Percentiles rank a stretch among this genome's conserved stretches.
phyloP scores from a whole-genome alignment of 345 rosid species.

The Melaleuca alternifolia region DNA sequence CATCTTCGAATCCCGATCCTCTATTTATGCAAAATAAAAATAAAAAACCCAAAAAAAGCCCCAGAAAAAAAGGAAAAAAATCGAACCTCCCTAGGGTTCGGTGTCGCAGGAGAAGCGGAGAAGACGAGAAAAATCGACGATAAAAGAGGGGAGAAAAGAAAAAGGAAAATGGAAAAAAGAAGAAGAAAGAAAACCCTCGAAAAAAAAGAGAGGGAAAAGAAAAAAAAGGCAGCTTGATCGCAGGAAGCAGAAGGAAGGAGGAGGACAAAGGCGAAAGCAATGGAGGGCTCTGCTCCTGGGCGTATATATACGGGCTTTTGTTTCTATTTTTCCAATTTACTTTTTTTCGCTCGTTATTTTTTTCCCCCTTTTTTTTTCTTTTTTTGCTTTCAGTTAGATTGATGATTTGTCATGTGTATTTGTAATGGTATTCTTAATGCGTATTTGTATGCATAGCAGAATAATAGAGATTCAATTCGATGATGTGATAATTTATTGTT shows the following conservation, averaged over 20 bases:
- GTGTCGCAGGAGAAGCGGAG: background rate
- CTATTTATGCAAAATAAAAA: background rate
- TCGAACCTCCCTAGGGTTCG: background rate
- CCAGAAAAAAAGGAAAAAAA: background rate
- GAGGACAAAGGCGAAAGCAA: background rate
- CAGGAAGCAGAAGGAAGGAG: background rate
- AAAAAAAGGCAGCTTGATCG: background rate
- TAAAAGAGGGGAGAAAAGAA: background rate
- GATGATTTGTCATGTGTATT: background rate
- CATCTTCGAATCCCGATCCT: slow-evolving; percentile 11
- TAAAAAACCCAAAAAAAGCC: background rate
- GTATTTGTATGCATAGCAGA: background rate
- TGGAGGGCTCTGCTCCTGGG: background rate
- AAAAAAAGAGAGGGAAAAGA: background rate
- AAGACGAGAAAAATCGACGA: background rate
- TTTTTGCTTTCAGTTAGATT: background rate
- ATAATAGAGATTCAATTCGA: background rate
- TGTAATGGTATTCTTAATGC: background rate
- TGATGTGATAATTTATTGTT: background rate
- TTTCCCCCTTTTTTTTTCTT: rapidly evolving
- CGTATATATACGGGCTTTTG: background rate
- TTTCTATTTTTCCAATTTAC: rapidly evolving
- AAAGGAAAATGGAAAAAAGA: background rate
- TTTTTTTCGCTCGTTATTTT: background rate
- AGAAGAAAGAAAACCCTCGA: background rate